A percentile compares a stretch with the other conserved stretches of the same genome.
These are phyloP conservation scores for Podaxis carcinomalis DNA, from an alignment of 768 basidiomycete genomes.

Conservation along the genomic window DNA sequence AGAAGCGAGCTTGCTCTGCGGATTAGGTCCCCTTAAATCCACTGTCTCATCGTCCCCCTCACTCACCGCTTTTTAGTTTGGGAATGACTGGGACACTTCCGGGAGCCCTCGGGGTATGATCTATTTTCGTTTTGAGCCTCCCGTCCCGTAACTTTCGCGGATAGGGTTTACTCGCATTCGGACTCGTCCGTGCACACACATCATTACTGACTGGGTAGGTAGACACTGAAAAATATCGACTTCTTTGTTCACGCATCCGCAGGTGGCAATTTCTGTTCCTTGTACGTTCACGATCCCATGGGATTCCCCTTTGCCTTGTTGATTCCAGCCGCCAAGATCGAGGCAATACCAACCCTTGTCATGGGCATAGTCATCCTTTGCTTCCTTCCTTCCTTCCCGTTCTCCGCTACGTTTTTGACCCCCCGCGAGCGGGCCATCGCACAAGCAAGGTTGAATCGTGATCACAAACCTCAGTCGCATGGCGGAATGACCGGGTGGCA, in stretches of 20 bases:
- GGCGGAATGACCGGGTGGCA: constrained; percentile 55
- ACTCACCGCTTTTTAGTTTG: constrained; percentile 27
- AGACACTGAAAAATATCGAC: not conserved
- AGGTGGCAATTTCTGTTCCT: constrained; percentile 62
- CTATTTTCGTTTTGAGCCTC: not conserved
- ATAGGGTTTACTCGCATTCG: constrained; percentile 54
- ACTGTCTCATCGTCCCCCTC: not conserved
- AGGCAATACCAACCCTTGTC: constrained; percentile 50
- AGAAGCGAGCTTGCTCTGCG: constrained; percentile 48
- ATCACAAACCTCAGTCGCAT: constrained; percentile 54
- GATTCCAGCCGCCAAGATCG: constrained; percentile 31
- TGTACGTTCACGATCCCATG: constrained; percentile 21
- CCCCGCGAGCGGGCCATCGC: constrained; percentile 52
- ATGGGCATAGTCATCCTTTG: constrained; percentile 46
- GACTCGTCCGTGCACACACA: constrained; percentile 48
- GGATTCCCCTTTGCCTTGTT: not conserved
- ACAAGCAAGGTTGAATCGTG: constrained; percentile 49
- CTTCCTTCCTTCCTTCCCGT: constrained; percentile 54
- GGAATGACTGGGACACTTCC: constrained; percentile 58
- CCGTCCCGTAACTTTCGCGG: not conserved
- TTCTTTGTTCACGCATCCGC: not conserved
- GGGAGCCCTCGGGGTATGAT: constrained; percentile 46
- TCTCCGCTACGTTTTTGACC: constrained; percentile 47
- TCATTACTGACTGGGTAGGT: constrained; percentile 22
- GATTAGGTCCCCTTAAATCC: constrained; percentile 32